These are phyloP conservation scores for Trapa bicornis DNA, from an alignment of 345 rosid genomes.

Conservation along the genomic window DNA sequence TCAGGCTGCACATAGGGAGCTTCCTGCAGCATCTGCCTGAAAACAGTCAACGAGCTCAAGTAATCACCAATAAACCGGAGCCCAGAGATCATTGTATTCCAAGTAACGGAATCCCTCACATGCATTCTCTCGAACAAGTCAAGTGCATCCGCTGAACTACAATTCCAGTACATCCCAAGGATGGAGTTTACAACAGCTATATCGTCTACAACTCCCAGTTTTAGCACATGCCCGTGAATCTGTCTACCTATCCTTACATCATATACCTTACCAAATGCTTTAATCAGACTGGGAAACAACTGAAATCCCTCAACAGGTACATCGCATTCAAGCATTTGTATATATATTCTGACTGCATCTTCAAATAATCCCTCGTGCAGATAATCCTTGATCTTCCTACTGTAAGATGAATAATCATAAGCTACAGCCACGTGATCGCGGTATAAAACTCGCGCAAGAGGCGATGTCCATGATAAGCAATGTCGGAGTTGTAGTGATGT, in stretches of 20 bases:
- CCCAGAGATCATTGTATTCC: conserved; percentile 37
- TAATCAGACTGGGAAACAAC: conserved; percentile 30
- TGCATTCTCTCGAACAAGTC: conserved; percentile 27
- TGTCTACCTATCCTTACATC: conserved; percentile 15
- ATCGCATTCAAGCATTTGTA: conserved; percentile 24
- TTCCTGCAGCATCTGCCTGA: conserved; percentile 20
- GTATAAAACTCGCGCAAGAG: background rate
- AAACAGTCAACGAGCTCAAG: conserved; percentile 15
- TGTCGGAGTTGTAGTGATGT: conserved; percentile 1
- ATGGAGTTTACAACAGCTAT: conserved; percentile 22
- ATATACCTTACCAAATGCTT: conserved; percentile 25
- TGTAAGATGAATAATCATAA: conserved; percentile 14
- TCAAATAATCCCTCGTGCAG: conserved; percentile 21
- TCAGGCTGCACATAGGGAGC: conserved; percentile 7
- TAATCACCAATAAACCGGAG: conserved; percentile 15
- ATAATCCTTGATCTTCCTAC: conserved; percentile 16
- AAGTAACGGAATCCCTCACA: conserved; percentile 24
- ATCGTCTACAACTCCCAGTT: conserved; percentile 23
- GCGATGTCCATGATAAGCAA: background rate
- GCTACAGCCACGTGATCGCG: conserved; percentile 5
- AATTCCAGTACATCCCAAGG: conserved; percentile 21
- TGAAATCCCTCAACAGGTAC: conserved; percentile 17
- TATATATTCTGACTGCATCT: conserved; percentile 21
- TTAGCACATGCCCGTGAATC: conserved; percentile 31
- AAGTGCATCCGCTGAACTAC: conserved; percentile 16